Evolutionary conservation across 306 rosid genomes (phyloP).

Genomic region (Coriaria nepalensis): DNA sequence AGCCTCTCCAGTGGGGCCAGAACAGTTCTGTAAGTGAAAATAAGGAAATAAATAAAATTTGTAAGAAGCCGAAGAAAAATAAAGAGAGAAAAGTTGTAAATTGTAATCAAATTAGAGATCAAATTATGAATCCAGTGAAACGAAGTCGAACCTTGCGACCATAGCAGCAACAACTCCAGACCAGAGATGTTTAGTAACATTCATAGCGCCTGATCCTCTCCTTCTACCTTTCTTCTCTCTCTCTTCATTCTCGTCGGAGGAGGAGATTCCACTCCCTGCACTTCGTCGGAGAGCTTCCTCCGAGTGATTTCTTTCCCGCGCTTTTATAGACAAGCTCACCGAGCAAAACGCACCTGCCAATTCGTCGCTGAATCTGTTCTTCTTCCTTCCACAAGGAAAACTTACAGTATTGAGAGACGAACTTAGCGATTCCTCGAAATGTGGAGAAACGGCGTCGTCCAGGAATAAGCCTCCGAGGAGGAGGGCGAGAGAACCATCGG

Average conservation of each 20-base stretch:
- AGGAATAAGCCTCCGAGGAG: constrained; percentile 69
- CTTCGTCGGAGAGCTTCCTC: constrained; percentile 27
- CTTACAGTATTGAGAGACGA: constrained; percentile 19
- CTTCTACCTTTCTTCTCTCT: constrained; percentile 15
- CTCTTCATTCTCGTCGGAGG: constrained; percentile 19
- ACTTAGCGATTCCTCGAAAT: constrained; percentile 23
- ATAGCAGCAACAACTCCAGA: constrained; percentile 96
- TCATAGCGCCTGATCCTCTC: constrained; percentile 52
- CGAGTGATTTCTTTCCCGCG: constrained; percentile 34
- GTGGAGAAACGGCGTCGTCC: constrained; percentile 36
- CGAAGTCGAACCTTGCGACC: constrained; percentile 69
- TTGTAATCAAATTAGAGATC: too few relatives aligned
- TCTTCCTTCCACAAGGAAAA: constrained; percentile 13
- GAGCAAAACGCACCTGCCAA: constrained; percentile 37
- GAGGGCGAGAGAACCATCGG: constrained; percentile 15
- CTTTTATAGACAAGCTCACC: constrained; percentile 56
- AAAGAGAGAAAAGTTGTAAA: background rate
- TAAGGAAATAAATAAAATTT: background rate
- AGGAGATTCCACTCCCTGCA: constrained; percentile 18
- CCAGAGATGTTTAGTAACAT: constrained; percentile 85
- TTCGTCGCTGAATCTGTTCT: constrained; percentile 7
- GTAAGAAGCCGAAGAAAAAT: background rate
- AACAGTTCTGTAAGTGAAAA: constrained; percentile 40
- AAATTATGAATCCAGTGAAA: background rate
- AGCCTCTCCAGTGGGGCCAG: constrained; percentile 97